Conservation (phyloP, 2,329 filamentous ascomycete species). For the Apiospora phragmitis region DNA sequence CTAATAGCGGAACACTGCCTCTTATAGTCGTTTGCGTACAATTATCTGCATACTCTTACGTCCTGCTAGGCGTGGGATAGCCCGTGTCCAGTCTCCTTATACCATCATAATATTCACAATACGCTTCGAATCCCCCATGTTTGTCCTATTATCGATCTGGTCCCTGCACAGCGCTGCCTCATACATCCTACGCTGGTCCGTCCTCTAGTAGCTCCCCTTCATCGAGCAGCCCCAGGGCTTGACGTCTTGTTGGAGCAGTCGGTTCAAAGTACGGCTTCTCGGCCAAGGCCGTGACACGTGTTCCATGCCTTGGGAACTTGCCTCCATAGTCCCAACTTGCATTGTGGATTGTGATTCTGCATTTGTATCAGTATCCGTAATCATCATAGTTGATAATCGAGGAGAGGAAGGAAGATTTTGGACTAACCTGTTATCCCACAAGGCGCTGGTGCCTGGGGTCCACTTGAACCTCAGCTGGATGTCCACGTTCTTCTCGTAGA, state of each 20-base stretch:
- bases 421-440: constrained; percentile 69
- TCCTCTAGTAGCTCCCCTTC: constrained; percentile 46
- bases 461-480: constrained; percentile 73
- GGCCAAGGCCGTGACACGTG: constrained; percentile 68
- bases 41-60: background rate
- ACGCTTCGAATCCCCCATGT: background rate
- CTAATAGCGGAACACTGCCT: background rate
- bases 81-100: background rate
- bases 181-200: constrained; percentile 19
- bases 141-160: background rate
- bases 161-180: background rate
- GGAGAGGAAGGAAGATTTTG: background rate
- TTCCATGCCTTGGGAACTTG: constrained; percentile 67
- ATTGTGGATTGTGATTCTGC: constrained; percentile 70
- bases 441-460: constrained; percentile 64
- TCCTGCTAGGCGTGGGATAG: background rate
- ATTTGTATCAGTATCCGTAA: background rate
- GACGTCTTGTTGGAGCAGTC: constrained; percentile 63
- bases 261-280: constrained; percentile 71
- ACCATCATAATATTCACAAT: background rate
- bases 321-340: constrained; percentile 74
- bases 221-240: constrained; percentile 65
- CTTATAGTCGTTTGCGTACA: background rate
- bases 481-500: constrained; percentile 69
- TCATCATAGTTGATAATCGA: background rate